Percentiles rank a stretch among this genome's conserved stretches.
Evolutionary conservation across 805 yeast genomes (phyloP).

Genomic region (Candida hungchunana): DNA sequence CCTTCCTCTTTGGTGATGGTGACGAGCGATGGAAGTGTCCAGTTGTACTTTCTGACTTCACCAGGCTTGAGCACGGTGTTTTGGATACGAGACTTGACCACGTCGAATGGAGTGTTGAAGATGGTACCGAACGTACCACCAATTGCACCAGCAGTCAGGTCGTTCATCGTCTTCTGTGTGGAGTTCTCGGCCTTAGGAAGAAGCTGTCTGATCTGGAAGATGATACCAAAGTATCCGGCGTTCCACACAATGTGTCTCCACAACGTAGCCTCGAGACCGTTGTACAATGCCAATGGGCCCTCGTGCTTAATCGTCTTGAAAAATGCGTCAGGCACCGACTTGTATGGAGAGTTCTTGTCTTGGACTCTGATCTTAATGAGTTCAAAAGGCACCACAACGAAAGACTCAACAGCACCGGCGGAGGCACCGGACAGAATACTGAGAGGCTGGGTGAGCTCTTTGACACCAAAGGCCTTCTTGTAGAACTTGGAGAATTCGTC

Average conservation of each 20-base stretch:
- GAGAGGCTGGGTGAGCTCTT: conserved; percentile 70
- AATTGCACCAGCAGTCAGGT: conserved; percentile 85
- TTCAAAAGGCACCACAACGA: conserved; percentile 97
- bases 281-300: conserved; percentile 82
- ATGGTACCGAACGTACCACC: conserved; percentile 98
- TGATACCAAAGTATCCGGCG: conserved; percentile 96
- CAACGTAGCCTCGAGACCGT: conserved; percentile 93
- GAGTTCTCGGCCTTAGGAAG: conserved; percentile 74
- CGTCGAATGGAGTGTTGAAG: conserved; percentile 94
- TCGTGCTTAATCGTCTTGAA: conserved; percentile 64
- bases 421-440: conserved; percentile 94
- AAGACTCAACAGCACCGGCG: conserved; percentile 96
- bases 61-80: conserved; percentile 62
- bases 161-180: conserved; percentile 76
- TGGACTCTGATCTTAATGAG: conserved; percentile 92
- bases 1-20: conserved; percentile 90
- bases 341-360: conserved; percentile 77
- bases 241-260: conserved; percentile 98
- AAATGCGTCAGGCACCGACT: conserved; percentile 81
- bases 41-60: conserved; percentile 79
- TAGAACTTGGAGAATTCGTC: conserved; percentile 93
- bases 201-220: conserved; percentile 75
- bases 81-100: conserved; percentile 95
- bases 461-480: conserved; percentile 63
- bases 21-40: conserved; percentile 81